Conservation (phyloP, 225 moss, liverwort and hornwort genomes). For the Neckera pumila region DNA sequence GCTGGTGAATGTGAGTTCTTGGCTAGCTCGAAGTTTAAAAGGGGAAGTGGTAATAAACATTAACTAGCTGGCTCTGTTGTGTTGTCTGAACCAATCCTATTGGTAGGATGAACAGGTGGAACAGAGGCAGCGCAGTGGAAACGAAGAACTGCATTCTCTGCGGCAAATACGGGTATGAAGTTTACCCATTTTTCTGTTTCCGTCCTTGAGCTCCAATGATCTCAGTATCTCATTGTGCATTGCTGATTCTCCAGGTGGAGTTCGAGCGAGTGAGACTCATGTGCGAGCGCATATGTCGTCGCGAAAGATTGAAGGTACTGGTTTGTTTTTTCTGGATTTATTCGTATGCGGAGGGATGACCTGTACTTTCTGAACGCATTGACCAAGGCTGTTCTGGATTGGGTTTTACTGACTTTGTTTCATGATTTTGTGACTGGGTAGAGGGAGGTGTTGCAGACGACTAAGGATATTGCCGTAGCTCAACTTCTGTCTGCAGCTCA, state of each 20-base stretch:
- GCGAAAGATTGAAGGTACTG: conserved; percentile 52
- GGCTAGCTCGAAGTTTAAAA: conserved; percentile 21
- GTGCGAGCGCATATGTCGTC: conserved; percentile 60
- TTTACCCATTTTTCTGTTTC: background rate
- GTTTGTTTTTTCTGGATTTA: background rate
- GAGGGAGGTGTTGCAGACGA: conserved; percentile 41
- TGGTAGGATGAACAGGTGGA: conserved; percentile 76
- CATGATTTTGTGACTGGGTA: conserved; percentile 5
- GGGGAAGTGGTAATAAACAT: conserved; percentile 33
- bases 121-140: conserved; percentile 52
- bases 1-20: conserved; percentile 24
- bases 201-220: background rate
- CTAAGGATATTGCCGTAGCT: conserved; percentile 25
- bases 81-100: conserved; percentile 43
- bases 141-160: conserved; percentile 46
- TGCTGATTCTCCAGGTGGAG: conserved; percentile 35
- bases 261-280: conserved; percentile 59
- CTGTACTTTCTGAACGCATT: background rate
- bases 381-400: background rate
- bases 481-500: conserved; percentile 32
- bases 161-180: conserved; percentile 46
- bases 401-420: background rate
- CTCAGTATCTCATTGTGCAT: background rate
- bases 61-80: conserved; percentile 40
- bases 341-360: background rate